Conservation (phyloP, 371 early-diverging fungal species). For the Nematocida ausubeli region DNA sequence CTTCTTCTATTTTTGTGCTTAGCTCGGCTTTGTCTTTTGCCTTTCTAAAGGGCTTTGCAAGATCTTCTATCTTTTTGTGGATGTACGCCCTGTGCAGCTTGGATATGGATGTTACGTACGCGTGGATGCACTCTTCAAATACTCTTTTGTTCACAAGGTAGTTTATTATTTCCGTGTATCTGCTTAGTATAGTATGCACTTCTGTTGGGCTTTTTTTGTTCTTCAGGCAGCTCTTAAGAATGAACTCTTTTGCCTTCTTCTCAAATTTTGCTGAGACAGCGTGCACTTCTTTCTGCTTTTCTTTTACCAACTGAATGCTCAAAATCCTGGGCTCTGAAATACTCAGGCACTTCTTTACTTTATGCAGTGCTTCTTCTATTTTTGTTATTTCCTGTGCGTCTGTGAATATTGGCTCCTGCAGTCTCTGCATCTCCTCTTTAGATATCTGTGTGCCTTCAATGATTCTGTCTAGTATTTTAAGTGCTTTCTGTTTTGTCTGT, state of each 20-base stretch:
- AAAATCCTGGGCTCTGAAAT: background rate
- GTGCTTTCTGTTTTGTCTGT: constrained; percentile 30
- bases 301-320: background rate
- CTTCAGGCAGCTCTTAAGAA: constrained; percentile 9
- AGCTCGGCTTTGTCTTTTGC: constrained; percentile 44
- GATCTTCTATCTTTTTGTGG: constrained; percentile 8
- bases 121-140: background rate
- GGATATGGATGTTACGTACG: background rate
- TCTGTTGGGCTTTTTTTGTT: constrained; percentile 6
- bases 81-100: constrained; percentile 5
- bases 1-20: constrained; percentile 42
- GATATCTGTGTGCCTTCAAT: constrained; percentile 5
- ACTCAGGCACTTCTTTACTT: background rate
- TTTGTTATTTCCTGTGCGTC: constrained; percentile 53
- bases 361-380: constrained; percentile 43
- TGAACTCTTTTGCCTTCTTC: background rate
- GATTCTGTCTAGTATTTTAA: constrained; percentile 15
- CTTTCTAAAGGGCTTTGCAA: constrained; percentile 11
- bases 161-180: constrained; percentile 31
- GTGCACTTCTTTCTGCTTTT: background rate
- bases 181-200: constrained; percentile 20
- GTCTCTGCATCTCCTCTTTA: constrained; percentile 5
- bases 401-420: constrained; percentile 38
- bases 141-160: background rate
- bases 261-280: background rate